Evolutionary conservation across 1,284 basidiomycete genomes (phyloP), one percentile per base, ranked within the genome.

Genomic region (Rhodotorula sp.): DNA sequence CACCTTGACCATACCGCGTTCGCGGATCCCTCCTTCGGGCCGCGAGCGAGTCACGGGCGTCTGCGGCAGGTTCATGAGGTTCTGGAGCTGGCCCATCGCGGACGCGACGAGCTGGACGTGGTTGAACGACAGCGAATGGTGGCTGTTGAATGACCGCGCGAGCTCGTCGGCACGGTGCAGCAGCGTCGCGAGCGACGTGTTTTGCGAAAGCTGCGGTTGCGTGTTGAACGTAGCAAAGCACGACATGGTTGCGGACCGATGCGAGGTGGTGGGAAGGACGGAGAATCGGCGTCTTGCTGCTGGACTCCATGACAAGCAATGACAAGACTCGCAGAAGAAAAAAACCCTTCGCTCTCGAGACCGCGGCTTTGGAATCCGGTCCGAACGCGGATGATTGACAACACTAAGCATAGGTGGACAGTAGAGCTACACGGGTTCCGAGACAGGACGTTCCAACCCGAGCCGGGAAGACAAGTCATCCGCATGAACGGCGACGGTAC

Each of bases 91-190:
- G 14, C 62, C 63, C 50, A 28, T 62, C 18, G 70, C 66, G 16
- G 68, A 70, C 0, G 59, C 19, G 63, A 72, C 61, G 19, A 67
- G 48, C 38, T 66, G 67, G 47, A 76, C 73, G 34, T 59, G 58
- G 60, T 72, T 62, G 69, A 69, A 57, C 4, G 70, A 72, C 5
- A 64, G 57, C 2, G 70, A 28, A 63, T 76, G 75, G 65, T 74
- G 70, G 5, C 28, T 19, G 66, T 71, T 72, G 73, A 76, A 76
- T 19, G 56, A 31, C 26, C 67, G 67, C 7, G 67, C 50, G 49
- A 76, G 73, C 19, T 59, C 38, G 67, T 76, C 75, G n/a, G 73
- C 70, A 16, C 64, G 62, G 58, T 76, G 73, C 12, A 76, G 61
- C 15, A 76, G 67, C 12, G 61, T 49, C 0, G 73, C 73, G 10